Base-by-base conservation (phyloP, 2,329 filamentous ascomycete species). In the Penicillium sp. region DNA sequence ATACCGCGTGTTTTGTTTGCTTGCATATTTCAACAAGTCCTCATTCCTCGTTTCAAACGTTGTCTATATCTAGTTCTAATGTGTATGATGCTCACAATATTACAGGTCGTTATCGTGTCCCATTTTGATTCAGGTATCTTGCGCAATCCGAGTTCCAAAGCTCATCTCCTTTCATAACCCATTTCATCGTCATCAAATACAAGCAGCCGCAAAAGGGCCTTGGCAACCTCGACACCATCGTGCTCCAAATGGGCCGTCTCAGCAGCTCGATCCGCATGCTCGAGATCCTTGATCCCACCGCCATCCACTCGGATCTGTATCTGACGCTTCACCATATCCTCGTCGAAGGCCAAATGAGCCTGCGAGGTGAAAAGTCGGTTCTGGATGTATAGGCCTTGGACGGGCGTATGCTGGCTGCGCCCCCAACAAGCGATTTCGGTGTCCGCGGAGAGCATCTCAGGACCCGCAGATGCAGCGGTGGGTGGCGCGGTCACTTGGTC, bases 401-500 rank as follows among this genome's bases (percentile, higher is more conserved):
- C 70, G 9, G 68, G 63, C 0, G 76, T 79, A 54, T 77, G 74
- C 8, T 75, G 73, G n/a, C 72, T 76, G 18, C 66, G 72, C 2
- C 75, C 78, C 77, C 77, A 80, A 40, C 83, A 75, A 31, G 82
- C 73, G 1, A 86, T 75, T 34, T 77, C 73, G 0, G 75, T 72
- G 3, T 69, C 72, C 0, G 70, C 52, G 1, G 57, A n/a, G 0
- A 83, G 68, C 22, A 82, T 64, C 3, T 40, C 48, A 1, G 40
- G 22, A 1, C 56, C 56, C 6, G 60, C 60, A 9, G 59, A 54
- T 1, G 58, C 55, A 1, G 67, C 62, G 5, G 48, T 71, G 0
- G 75, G 74, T 5, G 70, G 55, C 10, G 66, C 61, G 0, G 71
- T 66, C 5, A 79, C 77, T 52, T 77, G 71, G 54, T 80, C 78